A percentile compares a stretch with the other conserved stretches of the same genome.
These are phyloP conservation scores for Arthrobotrys entomopaga DNA, from an alignment of 2,329 filamentous ascomycete species.

Conservation along the genomic window DNA sequence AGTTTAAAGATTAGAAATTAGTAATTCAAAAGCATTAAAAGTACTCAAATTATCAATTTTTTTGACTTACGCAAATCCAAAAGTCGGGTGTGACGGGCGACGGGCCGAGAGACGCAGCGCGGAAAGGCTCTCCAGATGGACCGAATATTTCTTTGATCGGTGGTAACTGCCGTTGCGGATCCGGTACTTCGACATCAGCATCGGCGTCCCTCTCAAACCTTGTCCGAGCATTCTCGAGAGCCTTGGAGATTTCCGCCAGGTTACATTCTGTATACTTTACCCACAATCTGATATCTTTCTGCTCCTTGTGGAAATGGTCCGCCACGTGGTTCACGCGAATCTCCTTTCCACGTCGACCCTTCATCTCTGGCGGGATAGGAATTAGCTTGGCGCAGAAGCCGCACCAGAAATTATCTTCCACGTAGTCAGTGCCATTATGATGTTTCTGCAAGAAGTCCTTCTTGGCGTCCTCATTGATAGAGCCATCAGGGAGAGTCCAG, in stretches of 20 bases:
- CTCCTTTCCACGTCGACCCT: constrained; percentile 66
- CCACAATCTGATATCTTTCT: constrained; percentile 49
- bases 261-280: constrained; percentile 44
- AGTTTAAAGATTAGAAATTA: not conserved
- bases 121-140: constrained; percentile 32
- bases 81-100: constrained; percentile 29
- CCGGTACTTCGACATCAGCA: constrained; percentile 22
- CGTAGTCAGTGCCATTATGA: constrained; percentile 71
- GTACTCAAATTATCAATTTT: not conserved
- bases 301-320: constrained; percentile 67
- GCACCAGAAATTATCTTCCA: constrained; percentile 80
- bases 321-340: constrained; percentile 80
- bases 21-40: not conserved
- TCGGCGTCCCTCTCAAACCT: constrained; percentile 34
- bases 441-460: constrained; percentile 67
- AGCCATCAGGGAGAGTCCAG: constrained; percentile 55
- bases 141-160: constrained; percentile 48
- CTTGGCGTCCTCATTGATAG: constrained; percentile 59
- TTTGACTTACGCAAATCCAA: constrained; percentile 50
- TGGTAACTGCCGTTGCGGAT: constrained; percentile 34
- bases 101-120: constrained; percentile 16
- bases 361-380: constrained; percentile 67
- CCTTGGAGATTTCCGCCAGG: constrained; percentile 21
- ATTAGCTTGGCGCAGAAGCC: constrained; percentile 77
- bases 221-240: constrained; percentile 20